A percentile compares a stretch with the other conserved stretches of the same genome.
phyloP scores from a whole-genome alignment of 148 eudicot genomes.

The Vaccinium macrocarpon region DNA sequence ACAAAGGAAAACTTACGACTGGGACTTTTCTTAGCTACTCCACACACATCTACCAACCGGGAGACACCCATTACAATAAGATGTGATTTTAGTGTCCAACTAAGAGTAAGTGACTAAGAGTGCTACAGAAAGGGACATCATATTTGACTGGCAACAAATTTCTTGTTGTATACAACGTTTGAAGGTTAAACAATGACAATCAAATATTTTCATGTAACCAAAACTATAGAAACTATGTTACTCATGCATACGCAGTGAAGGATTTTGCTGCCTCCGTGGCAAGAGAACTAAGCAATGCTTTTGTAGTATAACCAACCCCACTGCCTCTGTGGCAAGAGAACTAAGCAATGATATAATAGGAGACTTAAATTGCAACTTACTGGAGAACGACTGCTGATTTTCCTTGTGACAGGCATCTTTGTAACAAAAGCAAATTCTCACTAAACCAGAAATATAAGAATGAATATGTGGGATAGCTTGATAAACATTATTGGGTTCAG shows the following conservation, averaged over 20 bases:
- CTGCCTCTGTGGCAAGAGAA: neutral
- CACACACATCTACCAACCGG: neutral
- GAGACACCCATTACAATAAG: neutral
- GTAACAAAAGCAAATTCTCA: slow-evolving; percentile 1
- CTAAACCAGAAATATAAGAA: neutral
- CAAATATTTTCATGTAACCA: too few species aligned
- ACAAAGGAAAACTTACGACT: neutral
- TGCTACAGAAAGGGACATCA: neutral
- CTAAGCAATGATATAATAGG: neutral
- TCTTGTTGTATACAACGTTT: neutral
- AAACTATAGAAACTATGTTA: neutral
- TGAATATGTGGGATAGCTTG: neutral
- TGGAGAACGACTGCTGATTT: neutral
- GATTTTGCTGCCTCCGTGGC: too few species aligned
- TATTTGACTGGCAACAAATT: neutral
- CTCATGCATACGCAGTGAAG: neutral
- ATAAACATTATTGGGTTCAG: too few species aligned
- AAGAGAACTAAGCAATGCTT: neutral
- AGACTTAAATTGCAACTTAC: neutral
- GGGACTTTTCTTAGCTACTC: neutral
- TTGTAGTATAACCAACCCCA: neutral
- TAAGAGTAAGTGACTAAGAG: neutral
- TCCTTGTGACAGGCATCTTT: neutral
- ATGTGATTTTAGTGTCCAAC: neutral
- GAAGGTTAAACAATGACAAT: neutral